Evolutionary conservation across 2,329 filamentous ascomycete genomes (phyloP).

Genomic region (Exophiala sp.): DNA sequence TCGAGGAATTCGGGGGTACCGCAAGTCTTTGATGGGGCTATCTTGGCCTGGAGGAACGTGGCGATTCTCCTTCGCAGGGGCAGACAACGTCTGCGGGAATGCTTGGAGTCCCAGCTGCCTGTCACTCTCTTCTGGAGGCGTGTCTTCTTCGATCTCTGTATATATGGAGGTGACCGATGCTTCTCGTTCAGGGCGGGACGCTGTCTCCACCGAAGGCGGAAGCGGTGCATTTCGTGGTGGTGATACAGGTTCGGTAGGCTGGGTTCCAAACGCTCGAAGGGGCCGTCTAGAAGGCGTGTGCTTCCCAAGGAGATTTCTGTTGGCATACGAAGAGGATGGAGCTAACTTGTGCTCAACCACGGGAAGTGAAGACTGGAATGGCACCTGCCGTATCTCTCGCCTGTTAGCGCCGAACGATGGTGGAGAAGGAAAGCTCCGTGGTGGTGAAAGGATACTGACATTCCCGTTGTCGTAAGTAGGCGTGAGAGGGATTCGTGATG

Average conservation of each 20-base stretch:
- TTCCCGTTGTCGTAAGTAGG: conserved; percentile 30
- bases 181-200: conserved; percentile 3
- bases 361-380: background rate
- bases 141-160: conserved; percentile 29
- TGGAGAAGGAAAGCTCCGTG: conserved; percentile 5
- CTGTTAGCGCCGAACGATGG: background rate
- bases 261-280: conserved; percentile 6
- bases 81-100: conserved; percentile 25
- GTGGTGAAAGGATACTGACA: conserved; percentile 9
- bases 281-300: conserved; percentile 11
- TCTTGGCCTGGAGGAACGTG: conserved; percentile 25
- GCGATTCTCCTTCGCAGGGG: conserved; percentile 24
- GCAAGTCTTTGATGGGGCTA: conserved; percentile 25
- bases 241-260: conserved; percentile 2
- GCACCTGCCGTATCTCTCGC: background rate
- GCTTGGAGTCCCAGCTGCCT: conserved; percentile 21
- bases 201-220: conserved; percentile 1
- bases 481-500: conserved; percentile 32
- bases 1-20: conserved; percentile 27
- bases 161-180: conserved; percentile 29
- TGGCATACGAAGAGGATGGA: conserved; percentile 20
- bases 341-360: conserved; percentile 20
- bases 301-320: conserved; percentile 15
- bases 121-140: conserved; percentile 21
- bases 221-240: conserved; percentile 9